Evolutionary conservation across 2,329 filamentous ascomycete species (phyloP).

Genomic region (Penicillium sp.): DNA sequence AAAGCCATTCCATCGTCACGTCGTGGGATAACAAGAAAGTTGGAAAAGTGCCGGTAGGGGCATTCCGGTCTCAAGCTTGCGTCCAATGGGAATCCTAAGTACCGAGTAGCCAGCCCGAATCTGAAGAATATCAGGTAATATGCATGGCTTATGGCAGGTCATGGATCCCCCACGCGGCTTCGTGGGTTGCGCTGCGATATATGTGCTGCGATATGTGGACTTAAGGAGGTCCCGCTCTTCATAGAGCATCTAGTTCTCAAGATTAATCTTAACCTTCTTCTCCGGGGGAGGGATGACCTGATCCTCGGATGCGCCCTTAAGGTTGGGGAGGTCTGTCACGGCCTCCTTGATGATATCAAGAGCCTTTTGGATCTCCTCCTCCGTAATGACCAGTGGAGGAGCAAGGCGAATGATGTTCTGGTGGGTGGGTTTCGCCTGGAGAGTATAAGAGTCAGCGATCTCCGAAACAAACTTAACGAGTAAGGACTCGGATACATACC

Average conservation of each 20-base stretch:
- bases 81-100: not conserved
- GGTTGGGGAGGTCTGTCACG: slow-evolving; percentile 72
- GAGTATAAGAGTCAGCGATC: not conserved
- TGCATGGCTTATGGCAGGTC: not conserved
- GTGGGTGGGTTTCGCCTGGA: slow-evolving; percentile 95
- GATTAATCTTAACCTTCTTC: slow-evolving; percentile 60
- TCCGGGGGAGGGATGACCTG: slow-evolving; percentile 58
- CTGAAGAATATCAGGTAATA: not conserved
- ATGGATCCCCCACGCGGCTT: not conserved
- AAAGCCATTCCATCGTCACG: slow-evolving; percentile 17
- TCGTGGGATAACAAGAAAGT: slow-evolving; percentile 9
- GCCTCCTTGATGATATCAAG: slow-evolving; percentile 78
- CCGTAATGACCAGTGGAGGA: slow-evolving; percentile 91
- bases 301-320: slow-evolving; percentile 57
- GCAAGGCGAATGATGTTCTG: slow-evolving; percentile 97
- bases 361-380: slow-evolving; percentile 76
- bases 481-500: slow-evolving; percentile 55
- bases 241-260: slow-evolving; percentile 52
- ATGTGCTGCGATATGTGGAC: not conserved
- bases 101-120: not conserved
- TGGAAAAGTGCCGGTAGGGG: not conserved
- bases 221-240: not conserved
- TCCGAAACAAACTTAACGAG: not conserved
- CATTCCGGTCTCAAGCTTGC: not conserved
- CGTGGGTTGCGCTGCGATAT: not conserved